Conservation (phyloP, 2,329 filamentous ascomycete genomes). For the Trichoderma harzianum region DNA sequence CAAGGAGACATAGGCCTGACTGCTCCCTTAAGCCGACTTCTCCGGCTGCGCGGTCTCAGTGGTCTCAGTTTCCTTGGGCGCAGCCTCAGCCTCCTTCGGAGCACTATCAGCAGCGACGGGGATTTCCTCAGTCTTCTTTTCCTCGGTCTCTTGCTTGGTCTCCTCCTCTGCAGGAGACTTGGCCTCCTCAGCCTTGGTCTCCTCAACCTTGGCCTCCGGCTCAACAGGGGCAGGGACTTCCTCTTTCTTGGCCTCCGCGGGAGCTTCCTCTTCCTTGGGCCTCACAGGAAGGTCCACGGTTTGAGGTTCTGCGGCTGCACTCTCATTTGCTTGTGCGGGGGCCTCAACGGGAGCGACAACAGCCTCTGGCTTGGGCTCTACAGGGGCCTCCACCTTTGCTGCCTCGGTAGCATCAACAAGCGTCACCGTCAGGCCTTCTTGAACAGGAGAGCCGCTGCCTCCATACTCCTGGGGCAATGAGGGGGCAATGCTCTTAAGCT, state of each 20-base stretch:
- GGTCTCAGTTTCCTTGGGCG: conserved; percentile 8
- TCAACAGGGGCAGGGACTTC: not conserved
- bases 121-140: not conserved
- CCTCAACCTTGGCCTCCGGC: not conserved
- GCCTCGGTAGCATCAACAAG: conserved; percentile 24
- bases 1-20: not conserved
- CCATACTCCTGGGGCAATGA: conserved; percentile 75
- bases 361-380: not conserved
- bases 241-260: not conserved
- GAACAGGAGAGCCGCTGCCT: conserved; percentile 57
- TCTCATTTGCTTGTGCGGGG: not conserved
- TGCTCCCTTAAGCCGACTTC: not conserved
- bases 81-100: not conserved
- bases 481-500: conserved; percentile 56
- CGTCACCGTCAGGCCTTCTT: conserved; percentile 34
- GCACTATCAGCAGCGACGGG: not conserved
- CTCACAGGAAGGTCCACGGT: conserved; percentile 12
- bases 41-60: conserved; percentile 7
- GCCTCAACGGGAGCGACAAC: not conserved
- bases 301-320: conserved; percentile 7
- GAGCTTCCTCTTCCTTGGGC: conserved; percentile 10
- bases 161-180: not conserved
- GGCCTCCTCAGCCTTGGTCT: not conserved
- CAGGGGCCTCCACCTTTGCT: conserved; percentile 18
- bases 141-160: not conserved